These are phyloP conservation scores for Boletus mariae DNA, from an alignment of 1,284 basidiomycete genomes.

Conservation along the genomic window DNA sequence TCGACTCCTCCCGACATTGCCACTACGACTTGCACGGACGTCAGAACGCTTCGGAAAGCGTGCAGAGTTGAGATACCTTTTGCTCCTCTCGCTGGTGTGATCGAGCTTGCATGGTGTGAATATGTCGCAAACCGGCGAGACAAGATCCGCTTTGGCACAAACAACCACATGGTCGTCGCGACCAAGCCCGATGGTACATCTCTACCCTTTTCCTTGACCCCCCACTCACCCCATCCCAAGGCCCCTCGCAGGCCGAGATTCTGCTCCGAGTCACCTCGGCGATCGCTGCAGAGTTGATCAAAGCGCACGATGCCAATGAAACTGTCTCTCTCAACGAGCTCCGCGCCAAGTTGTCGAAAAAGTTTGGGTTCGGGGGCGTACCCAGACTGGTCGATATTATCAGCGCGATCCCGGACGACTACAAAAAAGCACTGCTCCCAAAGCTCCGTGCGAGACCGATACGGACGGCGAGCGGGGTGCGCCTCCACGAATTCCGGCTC, in stretches of 20 bases:
- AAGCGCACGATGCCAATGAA: constrained; percentile 76
- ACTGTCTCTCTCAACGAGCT: constrained; percentile 87
- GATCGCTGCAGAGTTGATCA: constrained; percentile 92
- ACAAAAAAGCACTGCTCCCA: constrained; percentile 88
- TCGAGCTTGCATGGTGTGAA: constrained; percentile 11
- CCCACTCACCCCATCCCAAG: constrained; percentile 34
- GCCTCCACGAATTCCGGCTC: constrained; percentile 19
- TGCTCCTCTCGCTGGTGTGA: constrained; percentile 26
- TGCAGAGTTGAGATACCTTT: constrained; percentile 16
- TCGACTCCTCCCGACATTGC: constrained; percentile 98
- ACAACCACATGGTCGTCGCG: too few relatives aligned
- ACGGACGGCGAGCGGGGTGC: constrained; percentile 92
- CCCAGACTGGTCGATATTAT: constrained; percentile 97
- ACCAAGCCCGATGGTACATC: constrained; percentile 39
- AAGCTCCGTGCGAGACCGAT: constrained; percentile 94
- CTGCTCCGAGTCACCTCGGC: constrained; percentile 91
- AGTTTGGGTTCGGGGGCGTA: constrained; percentile 81
- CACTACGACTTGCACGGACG: constrained; percentile 61
- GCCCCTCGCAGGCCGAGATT: constrained; percentile 85
- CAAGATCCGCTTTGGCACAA: too few relatives aligned
- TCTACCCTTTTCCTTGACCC: not conserved
- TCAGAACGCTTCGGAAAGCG: not conserved
- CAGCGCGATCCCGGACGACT: constrained; percentile 96
- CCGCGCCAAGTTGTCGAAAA: constrained; percentile 86
- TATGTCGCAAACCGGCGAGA: not conserved